Evolutionary conservation across 495 filamentous ascomycete species (phyloP).

Genomic region (Aspergillus haitiensis): DNA sequence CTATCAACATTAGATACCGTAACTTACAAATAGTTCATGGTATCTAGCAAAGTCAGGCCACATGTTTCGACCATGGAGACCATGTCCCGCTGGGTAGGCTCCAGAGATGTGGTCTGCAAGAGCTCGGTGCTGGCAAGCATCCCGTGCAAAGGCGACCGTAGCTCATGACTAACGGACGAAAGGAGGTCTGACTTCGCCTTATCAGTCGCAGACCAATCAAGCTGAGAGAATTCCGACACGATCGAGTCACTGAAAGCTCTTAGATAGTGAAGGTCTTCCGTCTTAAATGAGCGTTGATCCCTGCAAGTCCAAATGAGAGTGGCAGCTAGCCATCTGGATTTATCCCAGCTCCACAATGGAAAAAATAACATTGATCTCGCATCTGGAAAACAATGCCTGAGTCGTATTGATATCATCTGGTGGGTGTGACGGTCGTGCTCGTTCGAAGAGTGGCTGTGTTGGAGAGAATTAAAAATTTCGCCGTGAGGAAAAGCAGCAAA

Average conservation of each 20-base stretch:
- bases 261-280: slow-evolving; percentile 54
- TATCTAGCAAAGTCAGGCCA: slow-evolving; percentile 63
- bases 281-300: slow-evolving; percentile 38
- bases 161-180: slow-evolving; percentile 70
- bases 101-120: slow-evolving; percentile 54
- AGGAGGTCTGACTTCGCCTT: slow-evolving; percentile 69
- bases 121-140: slow-evolving; percentile 67
- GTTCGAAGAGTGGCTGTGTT: background rate
- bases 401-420: slow-evolving; percentile 10
- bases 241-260: slow-evolving; percentile 61
- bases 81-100: slow-evolving; percentile 55
- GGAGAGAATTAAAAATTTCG: slow-evolving; percentile 28
- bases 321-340: slow-evolving; percentile 63
- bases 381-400: slow-evolving; percentile 41
- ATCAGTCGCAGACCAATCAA: slow-evolving; percentile 50
- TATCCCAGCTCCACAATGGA: slow-evolving; percentile 62
- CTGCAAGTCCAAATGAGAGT: slow-evolving; percentile 57
- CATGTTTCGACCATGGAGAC: slow-evolving; percentile 63
- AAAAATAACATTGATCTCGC: slow-evolving; percentile 57
- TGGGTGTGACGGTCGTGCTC: slow-evolving; percentile 1
- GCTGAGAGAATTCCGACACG: slow-evolving; percentile 58
- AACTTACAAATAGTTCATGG: slow-evolving; percentile 58
- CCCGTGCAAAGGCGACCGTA: slow-evolving; percentile 70
- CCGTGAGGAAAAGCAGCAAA: slow-evolving; percentile 33
- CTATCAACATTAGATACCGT: background rate